Conservation (phyloP, 1,284 basidiomycete species). For the Ustilago lituana region DNA sequence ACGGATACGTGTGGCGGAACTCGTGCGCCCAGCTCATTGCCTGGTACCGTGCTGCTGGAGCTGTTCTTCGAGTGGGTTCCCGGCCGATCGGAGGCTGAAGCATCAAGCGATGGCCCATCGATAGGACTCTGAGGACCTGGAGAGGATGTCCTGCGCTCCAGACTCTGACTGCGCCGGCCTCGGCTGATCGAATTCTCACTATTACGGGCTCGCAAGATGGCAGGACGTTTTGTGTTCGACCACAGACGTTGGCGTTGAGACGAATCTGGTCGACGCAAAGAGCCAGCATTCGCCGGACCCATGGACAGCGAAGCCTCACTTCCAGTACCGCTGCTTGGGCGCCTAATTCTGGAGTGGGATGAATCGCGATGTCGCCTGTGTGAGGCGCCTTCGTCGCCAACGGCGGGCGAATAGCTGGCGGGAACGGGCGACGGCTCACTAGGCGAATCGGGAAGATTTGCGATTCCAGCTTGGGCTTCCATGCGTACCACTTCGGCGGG, state of each 20-base stretch:
- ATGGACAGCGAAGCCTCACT: conserved; percentile 27
- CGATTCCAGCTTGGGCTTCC: conserved; percentile 61
- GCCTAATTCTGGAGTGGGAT: conserved; percentile 8
- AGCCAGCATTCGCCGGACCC: conserved; percentile 6
- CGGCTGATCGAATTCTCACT: conserved; percentile 40
- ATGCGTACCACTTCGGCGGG: conserved; percentile 56
- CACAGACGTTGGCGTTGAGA: conserved; percentile 22
- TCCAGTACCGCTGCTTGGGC: conserved; percentile 27
- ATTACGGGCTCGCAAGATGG: conserved; percentile 24
- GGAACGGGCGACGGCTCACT: conserved; percentile 46
- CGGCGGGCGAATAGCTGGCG: conserved; percentile 23
- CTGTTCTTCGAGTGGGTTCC: conserved; percentile 34
- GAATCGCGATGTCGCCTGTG: conserved; percentile 13
- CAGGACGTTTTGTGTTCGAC: conserved; percentile 37
- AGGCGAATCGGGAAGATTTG: conserved; percentile 48
- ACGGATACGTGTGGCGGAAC: conserved; percentile 29
- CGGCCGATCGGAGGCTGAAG: conserved; percentile 5
- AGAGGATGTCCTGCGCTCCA: conserved; percentile 21
- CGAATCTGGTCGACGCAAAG: conserved; percentile 25
- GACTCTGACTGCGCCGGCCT: conserved; percentile 26
- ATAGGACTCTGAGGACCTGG: conserved; percentile 18
- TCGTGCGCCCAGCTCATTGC: conserved; percentile 12
- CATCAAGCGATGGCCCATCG: conserved; percentile 9
- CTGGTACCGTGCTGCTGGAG: conserved; percentile 25
- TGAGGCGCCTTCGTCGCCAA: conserved; percentile 8